phyloP scores from a whole-genome alignment of 2,329 filamentous ascomycete genomes.

The Plenodomus lindquistii region DNA sequence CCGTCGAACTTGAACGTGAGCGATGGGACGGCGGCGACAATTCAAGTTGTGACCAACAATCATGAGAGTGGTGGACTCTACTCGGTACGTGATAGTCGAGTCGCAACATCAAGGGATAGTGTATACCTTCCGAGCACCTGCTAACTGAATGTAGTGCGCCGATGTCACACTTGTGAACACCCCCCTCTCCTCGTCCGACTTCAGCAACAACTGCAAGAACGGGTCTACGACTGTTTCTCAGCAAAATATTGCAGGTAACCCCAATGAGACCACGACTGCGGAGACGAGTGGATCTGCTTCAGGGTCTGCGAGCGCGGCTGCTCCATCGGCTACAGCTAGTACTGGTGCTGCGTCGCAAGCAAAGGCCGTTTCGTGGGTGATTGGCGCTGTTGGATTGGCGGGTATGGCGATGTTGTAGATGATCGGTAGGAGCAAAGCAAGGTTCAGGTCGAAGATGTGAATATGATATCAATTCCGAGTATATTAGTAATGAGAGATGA shows the following conservation, averaged over 20 bases:
- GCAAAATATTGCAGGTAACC: constrained; percentile 49
- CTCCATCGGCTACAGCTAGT: constrained; percentile 16
- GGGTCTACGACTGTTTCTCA: constrained; percentile 55
- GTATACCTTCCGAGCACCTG: not conserved
- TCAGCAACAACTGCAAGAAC: constrained; percentile 59
- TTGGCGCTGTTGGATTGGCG: constrained; percentile 42
- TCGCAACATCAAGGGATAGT: not conserved
- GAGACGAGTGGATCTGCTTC: constrained; percentile 25
- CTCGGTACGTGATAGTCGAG: constrained; percentile 49
- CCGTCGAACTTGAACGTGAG: constrained; percentile 55
- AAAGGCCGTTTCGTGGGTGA: constrained; percentile 37
- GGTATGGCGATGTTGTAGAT: constrained; percentile 34
- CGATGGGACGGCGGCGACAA: constrained; percentile 66
- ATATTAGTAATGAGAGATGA: too few species aligned
- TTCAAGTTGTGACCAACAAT: constrained; percentile 71
- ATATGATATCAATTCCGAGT: not conserved
- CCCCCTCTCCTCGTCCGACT: constrained; percentile 52
- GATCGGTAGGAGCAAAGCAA: not conserved
- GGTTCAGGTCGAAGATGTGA: too few species aligned
- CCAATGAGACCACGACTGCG: constrained; percentile 48
- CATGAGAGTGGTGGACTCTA: constrained; percentile 65
- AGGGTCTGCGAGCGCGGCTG: constrained; percentile 13
- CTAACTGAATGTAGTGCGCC: constrained; percentile 60
- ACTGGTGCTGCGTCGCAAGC: constrained; percentile 32
- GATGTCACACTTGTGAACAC: constrained; percentile 69